Conservation (phyloP, 176 grass and related monocot species). For the Carex cristatella region DNA sequence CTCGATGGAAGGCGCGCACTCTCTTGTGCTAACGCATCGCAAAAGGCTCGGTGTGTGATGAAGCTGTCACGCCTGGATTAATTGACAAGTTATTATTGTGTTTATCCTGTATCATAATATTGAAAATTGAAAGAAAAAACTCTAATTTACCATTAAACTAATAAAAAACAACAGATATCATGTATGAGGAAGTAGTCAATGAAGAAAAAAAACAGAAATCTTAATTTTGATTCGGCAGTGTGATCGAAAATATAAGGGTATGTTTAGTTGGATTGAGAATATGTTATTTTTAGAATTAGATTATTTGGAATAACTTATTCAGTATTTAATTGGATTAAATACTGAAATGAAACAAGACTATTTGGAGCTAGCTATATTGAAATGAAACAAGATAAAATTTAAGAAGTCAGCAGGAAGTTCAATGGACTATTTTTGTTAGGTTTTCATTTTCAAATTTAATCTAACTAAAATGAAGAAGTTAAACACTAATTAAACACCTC, state of each 20-base stretch:
- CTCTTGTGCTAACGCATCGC: slow-evolving; percentile 85
- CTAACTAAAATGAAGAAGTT: neutral
- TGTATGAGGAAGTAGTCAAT: neutral
- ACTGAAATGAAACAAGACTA: neutral
- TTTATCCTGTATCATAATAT: neutral
- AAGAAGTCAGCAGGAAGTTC: neutral
- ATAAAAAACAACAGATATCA: neutral
- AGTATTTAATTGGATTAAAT: no score
- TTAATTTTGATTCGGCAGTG: neutral
- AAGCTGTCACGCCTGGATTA: slow-evolving; percentile 91
- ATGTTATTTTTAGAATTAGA: no score
- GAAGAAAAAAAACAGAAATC: neutral
- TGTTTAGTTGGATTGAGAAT: no score
- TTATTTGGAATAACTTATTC: no score
- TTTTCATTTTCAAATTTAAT: neutral
- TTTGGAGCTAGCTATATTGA: neutral
- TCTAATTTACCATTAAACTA: neutral
- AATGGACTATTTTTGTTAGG: no score
- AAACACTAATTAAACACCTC: neutral
- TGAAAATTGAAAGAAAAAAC: neutral
- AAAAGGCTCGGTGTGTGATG: slow-evolving; percentile 97
- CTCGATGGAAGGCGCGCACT: slow-evolving; percentile 64
- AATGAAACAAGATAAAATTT: neutral
- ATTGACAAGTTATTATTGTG: neutral
- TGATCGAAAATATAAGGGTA: neutral